These are phyloP conservation scores for Phytophthora sp. DNA, from an alignment of 352 stramenopile genomes.

Conservation along the genomic window DNA sequence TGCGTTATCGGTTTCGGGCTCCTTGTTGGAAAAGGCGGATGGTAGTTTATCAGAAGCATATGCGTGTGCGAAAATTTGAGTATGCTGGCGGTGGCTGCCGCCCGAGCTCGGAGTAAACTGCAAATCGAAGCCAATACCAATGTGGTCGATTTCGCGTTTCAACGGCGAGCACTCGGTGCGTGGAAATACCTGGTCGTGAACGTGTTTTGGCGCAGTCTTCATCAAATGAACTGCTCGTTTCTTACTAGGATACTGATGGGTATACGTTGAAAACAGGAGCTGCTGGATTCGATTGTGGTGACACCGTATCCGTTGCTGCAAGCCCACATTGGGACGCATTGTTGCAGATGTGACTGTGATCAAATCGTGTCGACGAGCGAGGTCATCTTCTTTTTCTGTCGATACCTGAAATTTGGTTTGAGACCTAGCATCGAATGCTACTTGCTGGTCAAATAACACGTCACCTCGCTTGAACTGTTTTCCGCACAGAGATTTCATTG, in stretches of 20 bases:
- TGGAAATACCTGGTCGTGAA: slow-evolving; percentile 61
- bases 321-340: slow-evolving; percentile 29
- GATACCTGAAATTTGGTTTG: slow-evolving; percentile 20
- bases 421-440: slow-evolving; percentile 26
- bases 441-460: slow-evolving; percentile 53
- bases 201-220: slow-evolving; percentile 59
- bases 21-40: slow-evolving; percentile 35
- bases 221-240: slow-evolving; percentile 58
- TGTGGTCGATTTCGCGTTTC: slow-evolving; percentile 54
- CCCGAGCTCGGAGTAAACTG: slow-evolving; percentile 31
- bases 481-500: slow-evolving; percentile 57
- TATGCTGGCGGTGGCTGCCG: slow-evolving; percentile 43
- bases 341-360: slow-evolving; percentile 48
- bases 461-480: slow-evolving; percentile 55
- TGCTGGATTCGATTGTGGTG: slow-evolving; percentile 53
- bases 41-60: slow-evolving; percentile 53
- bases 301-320: slow-evolving; percentile 33
- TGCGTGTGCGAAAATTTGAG: slow-evolving; percentile 46
- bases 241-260: slow-evolving; percentile 46
- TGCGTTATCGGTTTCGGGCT: slow-evolving; percentile 34
- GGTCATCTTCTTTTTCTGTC: not conserved
- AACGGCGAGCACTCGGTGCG: slow-evolving; percentile 46
- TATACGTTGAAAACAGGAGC: slow-evolving; percentile 61
- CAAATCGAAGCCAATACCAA: slow-evolving; percentile 59
- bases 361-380: slow-evolving; percentile 26